Base-by-base conservation (phyloP, 2,329 filamentous ascomycete species). In the Colletotrichum chlorophyti region DNA sequence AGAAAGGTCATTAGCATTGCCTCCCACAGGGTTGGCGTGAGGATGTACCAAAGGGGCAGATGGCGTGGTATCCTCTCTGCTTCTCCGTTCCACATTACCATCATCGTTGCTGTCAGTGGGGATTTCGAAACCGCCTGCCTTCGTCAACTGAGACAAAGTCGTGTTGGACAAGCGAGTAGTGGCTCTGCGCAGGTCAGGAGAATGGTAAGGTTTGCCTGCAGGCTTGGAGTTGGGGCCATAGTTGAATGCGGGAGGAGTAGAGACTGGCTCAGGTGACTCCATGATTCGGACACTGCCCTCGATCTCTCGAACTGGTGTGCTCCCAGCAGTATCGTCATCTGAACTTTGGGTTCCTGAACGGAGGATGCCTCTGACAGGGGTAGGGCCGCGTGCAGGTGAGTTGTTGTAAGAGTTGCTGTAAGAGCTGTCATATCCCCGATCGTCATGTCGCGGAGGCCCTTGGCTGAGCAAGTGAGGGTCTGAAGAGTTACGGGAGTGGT, bases 121-220 rank as follows among this genome's bases (percentile, higher is more conserved):
- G 50, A 83, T 69, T 42, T 76, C 69, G 45, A 85, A 72, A 19
- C 83, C 84, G 51, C 84, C 85, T 41, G 89, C 90, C 64, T 88
- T 89, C 27, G 86, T 86, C 70, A 98, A 81, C 69, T 97, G 92
- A 40, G 88, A 83, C 41, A 97, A 79, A 1, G 94, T 98, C 1
- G 87, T 87, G 65, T 82, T 84, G 23, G 95, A 97, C 71, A 98
- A 87, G 19, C 92, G 88, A 65, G 89, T 93, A 65, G 92, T 95
- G 48, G 91, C 91, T 63, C 87, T 87, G 62, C 91, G 88, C 66
- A 94, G 80, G 69, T 95, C 91, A 12, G 90, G 85, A 26, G 91
- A 88, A 57, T 91, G 86, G 65, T 90, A 86, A 0, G 91, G 91
- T 61, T 85, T 85, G 58, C 83, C 86, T 1, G 81, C 79, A 5